A percentile compares a stretch with the other conserved stretches of the same genome.
These are phyloP conservation scores for Dactylellina leptospora DNA, from an alignment of 2,329 filamentous ascomycete species.

Conservation along the genomic window DNA sequence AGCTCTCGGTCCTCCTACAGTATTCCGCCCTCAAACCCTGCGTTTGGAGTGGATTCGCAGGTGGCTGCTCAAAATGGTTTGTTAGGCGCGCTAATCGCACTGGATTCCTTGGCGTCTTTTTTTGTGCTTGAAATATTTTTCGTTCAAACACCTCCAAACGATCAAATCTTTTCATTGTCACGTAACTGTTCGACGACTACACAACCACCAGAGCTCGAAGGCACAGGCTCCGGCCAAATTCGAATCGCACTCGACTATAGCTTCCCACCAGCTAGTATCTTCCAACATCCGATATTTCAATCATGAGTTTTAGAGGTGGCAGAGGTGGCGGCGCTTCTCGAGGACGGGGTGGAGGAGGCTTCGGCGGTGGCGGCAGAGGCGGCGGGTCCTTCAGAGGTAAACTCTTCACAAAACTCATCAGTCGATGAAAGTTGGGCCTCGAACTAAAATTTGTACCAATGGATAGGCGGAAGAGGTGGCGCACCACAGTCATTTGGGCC, in stretches of 20 bases:
- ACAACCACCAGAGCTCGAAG: neutral
- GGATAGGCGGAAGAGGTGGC: constrained; percentile 68
- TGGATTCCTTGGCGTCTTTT: constrained; percentile 25
- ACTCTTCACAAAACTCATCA: neutral
- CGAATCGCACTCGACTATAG: neutral
- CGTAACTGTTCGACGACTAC: neutral
- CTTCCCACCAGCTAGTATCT: neutral
- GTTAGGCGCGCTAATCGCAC: constrained; percentile 39
- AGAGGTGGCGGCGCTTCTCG: constrained; percentile 39
- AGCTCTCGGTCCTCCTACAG: too few relatives aligned
- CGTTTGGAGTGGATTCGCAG: too few relatives aligned
- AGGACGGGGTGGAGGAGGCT: constrained; percentile 52
- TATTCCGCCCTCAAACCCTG: too few relatives aligned
- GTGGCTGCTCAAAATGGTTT: too few relatives aligned
- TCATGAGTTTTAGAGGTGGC: constrained; percentile 50
- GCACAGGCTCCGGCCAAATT: neutral
- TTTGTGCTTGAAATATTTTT: constrained; percentile 29
- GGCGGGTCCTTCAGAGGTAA: constrained; percentile 42
- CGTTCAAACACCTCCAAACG: constrained; percentile 6
- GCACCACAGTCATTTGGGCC: constrained; percentile 71
- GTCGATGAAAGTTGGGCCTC: constrained; percentile 3
- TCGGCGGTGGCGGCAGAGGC: constrained; percentile 49
- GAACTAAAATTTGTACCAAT: constrained; percentile 37
- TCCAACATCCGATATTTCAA: constrained; percentile 5
- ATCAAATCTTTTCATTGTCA: neutral